Evolutionary conservation across 1,284 basidiomycete genomes (phyloP), one percentile per base, ranked within the genome.

Genomic region (Agaricales sp.): DNA sequence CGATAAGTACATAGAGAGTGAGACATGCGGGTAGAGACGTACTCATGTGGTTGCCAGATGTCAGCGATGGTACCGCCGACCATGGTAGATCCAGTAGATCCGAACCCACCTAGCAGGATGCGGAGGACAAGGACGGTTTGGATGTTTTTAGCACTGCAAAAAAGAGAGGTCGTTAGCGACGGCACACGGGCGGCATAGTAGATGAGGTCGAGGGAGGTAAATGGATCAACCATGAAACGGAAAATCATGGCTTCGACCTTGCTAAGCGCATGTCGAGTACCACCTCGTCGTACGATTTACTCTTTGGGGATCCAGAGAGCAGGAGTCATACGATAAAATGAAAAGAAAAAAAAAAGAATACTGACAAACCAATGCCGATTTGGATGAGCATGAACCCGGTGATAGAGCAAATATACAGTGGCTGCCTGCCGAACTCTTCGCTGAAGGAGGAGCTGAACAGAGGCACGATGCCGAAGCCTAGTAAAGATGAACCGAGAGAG

Each of bases 21-120:
- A 35, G 30, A n/a, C 18, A 24, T 35, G 49, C 18, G 13, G 11
- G 20, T 43, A 19, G 41, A 11, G 8, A 43, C 70, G 52, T 52
- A 84, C 81, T 86, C 74, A 52, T 71, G 66, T 8, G 78, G 70
- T 0, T 61, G 56, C 75, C 80, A 88, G 24, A 88, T 78, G 59
- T 87, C 85, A 8, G 82, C 77, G 26, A 91, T 74, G 0, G 82
- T 85, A 1, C 87, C 87, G 13, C 86, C 85, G 2, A 89, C 87
- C 70, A 91, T 80, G 0, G 85, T 87, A 0, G 82, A 71, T 60
- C 67, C 69, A 1, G 71, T 81, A 43, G 67, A 88, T 0, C 83
- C 86, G 52, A 82, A 80, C 0, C 73, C 75, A 1, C 87, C 87
- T 44, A 77, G 74, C 1, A 91, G 59, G 52, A 89, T 78, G 1